Evolutionary conservation across 768 basidiomycete species (phyloP), one percentile per base, ranked within the genome.

Genomic region (Mycena galericulata): DNA sequence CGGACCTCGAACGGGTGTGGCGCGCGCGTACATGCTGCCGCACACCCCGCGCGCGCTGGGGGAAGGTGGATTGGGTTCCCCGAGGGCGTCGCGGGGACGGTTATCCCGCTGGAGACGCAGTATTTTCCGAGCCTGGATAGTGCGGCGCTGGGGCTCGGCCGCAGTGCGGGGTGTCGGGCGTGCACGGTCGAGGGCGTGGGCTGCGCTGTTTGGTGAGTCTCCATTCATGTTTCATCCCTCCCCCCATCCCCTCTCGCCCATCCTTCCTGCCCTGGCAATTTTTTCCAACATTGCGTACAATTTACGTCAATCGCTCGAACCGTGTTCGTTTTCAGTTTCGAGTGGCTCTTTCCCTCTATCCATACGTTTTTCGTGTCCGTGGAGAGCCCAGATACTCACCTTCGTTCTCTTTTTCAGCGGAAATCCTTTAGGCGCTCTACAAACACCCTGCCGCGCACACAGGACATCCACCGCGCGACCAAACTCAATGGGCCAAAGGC

Each of bases 151-250:
- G 51, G 30, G 5, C 51, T 53, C 7, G 30, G 30, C 6, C 5
- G 29, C 12, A 18, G 22, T 50, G 30, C 12, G 51, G 30, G 51
- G 4, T 53, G 51, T 20, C n/a, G n/a, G n/a, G 51, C 29, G 51
- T 53, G 51, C 20, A 15, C 4, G 20, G 30, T 53, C 29, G 51
- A 32, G 20, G 51, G 51, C n/a, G 51, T 53, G 11, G 51, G 51
- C 20, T 53, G 51, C 34, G 51, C 51, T n/a, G 20, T 53, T 32
- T 53, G 51, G 51, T 53, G 51, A 32, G 51, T 53, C 18, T 26
- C 22, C 30, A 38, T 38, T 38, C 38, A 38, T 38, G 9, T 38
- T 17, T 9, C 17, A 9, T 38, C 38, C 9, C 38, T 38, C 9
- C 17, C 38, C 9, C 38, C 17, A 38, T 38, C 38, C 9, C 38